Base-by-base conservation (phyloP, 2,329 filamentous ascomycete species). In the Fusarium marasasianum region DNA sequence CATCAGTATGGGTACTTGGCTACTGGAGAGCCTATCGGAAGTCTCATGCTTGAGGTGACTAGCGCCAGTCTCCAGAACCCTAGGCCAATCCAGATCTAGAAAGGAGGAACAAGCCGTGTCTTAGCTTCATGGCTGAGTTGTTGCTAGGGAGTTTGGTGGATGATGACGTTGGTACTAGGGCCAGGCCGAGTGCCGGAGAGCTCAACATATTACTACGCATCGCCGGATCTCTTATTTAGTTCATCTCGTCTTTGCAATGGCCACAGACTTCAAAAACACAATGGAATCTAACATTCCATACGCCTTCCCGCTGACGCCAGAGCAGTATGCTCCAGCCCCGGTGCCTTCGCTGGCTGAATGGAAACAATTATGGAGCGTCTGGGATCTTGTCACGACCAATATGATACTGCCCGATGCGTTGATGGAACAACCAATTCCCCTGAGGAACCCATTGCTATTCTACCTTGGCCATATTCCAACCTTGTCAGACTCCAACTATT, bases 381-480 rank as follows among this genome's bases (percentile, higher is more conserved):
- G 72, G 72, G 72, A 75, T 29, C 69, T 75, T 22, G 53, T 73
- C 4, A 71, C 69, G 12, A 65, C 69, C 5, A 58, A 54, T 5
- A 73, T 73, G 69, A 64, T 71, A 3, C 40, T 17, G 2, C 6
- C 69, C 1, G 24, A 57, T 22, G 66, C 66, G 3, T 44, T 75
- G 18, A 64, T 73, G 73, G 62, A 75, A 41, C 48, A 71, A 6
- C 73, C 73, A 5, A 73, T 75, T 18, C 62, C 69, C 7, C 15
- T 75, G 1, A 45, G 73, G 11, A 75, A 75, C 13, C 73, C 72
- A 1, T 33, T 75, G 1, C 13, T 75, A 0, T 75, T 75, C 11
- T 75, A 75, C 4, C 47, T 75, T 0, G 59, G 72, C 1, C 73
- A 75, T 13, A 71, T 73, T 12, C 69, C 73, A 18, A 38, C 72